Evolutionary conservation across 2,329 filamentous ascomycete species (phyloP).

Genomic region (Aspergillus awamori): DNA sequence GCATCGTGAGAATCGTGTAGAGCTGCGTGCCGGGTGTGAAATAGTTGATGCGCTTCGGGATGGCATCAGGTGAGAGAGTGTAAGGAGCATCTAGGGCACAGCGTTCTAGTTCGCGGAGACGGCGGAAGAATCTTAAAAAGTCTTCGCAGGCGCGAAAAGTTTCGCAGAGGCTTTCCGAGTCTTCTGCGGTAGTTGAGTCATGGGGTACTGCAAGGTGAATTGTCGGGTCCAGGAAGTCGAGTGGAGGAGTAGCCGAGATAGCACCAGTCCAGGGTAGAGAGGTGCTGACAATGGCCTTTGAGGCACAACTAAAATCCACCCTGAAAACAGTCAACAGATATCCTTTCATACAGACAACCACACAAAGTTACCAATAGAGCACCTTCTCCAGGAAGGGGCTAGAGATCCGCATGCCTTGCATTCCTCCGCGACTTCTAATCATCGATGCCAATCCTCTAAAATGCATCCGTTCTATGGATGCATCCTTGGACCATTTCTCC

Average conservation of each 20-base stretch:
- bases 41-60: slow-evolving; percentile 17
- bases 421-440: slow-evolving; percentile 34
- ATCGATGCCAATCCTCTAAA: slow-evolving; percentile 33
- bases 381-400: slow-evolving; percentile 35
- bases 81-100: slow-evolving; percentile 22
- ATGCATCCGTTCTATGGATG: slow-evolving; percentile 34
- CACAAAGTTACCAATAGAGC: slow-evolving; percentile 34
- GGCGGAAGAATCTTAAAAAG: slow-evolving; percentile 35
- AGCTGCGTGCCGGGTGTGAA: slow-evolving; percentile 30
- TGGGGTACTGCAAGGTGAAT: slow-evolving; percentile 24
- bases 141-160: slow-evolving; percentile 33
- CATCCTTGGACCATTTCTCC: slow-evolving; percentile 40
- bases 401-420: slow-evolving; percentile 31
- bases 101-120: slow-evolving; percentile 29
- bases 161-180: slow-evolving; percentile 24
- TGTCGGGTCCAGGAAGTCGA: slow-evolving; percentile 29
- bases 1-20: slow-evolving; percentile 31
- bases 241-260: slow-evolving; percentile 28
- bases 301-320: slow-evolving; percentile 37
- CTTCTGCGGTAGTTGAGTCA: slow-evolving; percentile 14
- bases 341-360: background rate
- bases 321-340: slow-evolving; percentile 19
- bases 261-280: slow-evolving; percentile 35
- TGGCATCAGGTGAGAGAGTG: slow-evolving; percentile 3
- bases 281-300: slow-evolving; percentile 33